Conservation (phyloP, 192 early-diverging fungal species). For the Jimgerdemannia lactiflua region DNA sequence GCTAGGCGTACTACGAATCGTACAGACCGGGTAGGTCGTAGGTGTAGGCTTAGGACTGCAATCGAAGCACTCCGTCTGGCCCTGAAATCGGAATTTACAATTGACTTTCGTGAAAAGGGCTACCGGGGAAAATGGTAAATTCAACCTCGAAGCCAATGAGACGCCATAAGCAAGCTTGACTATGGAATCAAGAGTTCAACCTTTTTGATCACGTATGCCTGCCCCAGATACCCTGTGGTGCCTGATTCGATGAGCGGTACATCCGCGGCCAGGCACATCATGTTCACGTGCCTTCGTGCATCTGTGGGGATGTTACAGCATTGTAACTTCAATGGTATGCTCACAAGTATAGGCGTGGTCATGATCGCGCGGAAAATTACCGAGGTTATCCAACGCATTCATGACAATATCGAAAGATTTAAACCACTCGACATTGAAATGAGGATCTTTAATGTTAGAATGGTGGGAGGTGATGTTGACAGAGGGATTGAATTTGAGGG, state of each 20-base stretch:
- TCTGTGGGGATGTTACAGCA: conserved; percentile 39
- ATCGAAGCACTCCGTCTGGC: conserved; percentile 87
- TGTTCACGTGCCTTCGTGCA: conserved; percentile 91
- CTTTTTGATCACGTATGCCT: conserved; percentile 84
- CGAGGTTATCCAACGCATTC: conserved; percentile 96
- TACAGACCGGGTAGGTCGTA: conserved; percentile 94
- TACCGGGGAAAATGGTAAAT: conserved; percentile 1
- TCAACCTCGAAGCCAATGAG: conserved; percentile 3
- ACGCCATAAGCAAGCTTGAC: not conserved
- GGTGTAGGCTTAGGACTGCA: conserved; percentile 85
- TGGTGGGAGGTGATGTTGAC: conserved; percentile 75
- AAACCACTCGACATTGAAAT: conserved; percentile 90
- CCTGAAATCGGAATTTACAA: conserved; percentile 12
- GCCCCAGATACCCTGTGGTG: conserved; percentile 92
- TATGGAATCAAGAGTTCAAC: conserved; percentile 13
- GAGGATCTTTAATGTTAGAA: conserved; percentile 84
- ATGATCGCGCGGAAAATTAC: conserved; percentile 33
- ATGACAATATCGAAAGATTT: conserved; percentile 84
- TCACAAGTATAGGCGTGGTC: not conserved
- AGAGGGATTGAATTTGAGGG: conserved; percentile 80
- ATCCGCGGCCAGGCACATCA: conserved; percentile 90
- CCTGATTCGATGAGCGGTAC: conserved; percentile 96
- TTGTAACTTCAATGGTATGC: no score
- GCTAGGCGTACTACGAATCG: conserved; percentile 93
- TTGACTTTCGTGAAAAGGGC: no score